Evolutionary conservation across 73 alveolate species (phyloP).

Genomic region (Stentor coeruleus): DNA sequence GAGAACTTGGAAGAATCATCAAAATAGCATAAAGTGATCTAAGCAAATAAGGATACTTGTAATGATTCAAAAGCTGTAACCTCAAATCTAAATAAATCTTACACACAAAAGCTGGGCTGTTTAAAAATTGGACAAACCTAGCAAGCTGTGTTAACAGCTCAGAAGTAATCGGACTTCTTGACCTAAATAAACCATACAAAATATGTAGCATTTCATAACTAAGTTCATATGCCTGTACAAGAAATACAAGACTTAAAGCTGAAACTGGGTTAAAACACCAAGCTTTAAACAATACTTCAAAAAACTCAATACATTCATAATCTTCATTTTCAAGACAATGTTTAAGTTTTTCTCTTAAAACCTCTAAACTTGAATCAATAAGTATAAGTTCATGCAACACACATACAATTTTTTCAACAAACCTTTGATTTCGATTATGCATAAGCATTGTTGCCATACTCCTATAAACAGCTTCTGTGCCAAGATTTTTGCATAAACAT

Average conservation of each 20-base stretch:
- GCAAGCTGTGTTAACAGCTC: slow-evolving; percentile 13
- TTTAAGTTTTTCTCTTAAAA: background rate
- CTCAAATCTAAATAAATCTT: background rate
- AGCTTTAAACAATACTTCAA: slow-evolving; percentile 14
- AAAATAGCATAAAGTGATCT: slow-evolving; percentile 22
- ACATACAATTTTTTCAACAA: background rate
- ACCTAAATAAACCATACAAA: slow-evolving; percentile 1
- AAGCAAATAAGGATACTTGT: slow-evolving; percentile 22
- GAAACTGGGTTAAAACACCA: slow-evolving; percentile 23
- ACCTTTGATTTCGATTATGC: background rate
- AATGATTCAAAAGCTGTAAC: slow-evolving; percentile 21
- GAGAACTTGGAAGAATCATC: slow-evolving; percentile 20
- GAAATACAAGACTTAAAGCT: background rate
- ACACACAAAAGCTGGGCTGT: slow-evolving; percentile 9
- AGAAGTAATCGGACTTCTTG: background rate
- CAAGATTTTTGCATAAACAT: background rate
- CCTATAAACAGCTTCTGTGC: slow-evolving; percentile 2
- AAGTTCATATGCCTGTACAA: slow-evolving; percentile 29
- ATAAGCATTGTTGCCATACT: background rate
- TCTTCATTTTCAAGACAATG: background rate
- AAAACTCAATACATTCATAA: background rate
- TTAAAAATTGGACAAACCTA: background rate
- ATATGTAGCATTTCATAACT: background rate
- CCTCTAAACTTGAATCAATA: slow-evolving; percentile 11
- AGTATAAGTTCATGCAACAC: background rate